Percentiles rank a stretch among this genome's conserved stretches.
phyloP scores from a whole-genome alignment of 2,329 filamentous ascomycete genomes.

The Incumbomyces delicatus region DNA sequence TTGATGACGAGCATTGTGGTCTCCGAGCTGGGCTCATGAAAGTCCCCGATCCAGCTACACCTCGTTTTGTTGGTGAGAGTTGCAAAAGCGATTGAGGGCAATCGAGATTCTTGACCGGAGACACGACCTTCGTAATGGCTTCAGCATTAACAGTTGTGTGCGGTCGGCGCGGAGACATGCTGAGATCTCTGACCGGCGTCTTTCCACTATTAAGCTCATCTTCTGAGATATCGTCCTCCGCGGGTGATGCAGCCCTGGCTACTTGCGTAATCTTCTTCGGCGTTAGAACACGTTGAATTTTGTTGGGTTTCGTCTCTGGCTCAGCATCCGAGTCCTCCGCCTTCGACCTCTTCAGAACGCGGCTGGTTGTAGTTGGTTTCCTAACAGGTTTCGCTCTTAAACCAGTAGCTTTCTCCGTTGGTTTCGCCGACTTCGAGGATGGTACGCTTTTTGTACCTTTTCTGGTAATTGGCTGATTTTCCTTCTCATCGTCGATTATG shows the following conservation, averaged over 20 bases:
- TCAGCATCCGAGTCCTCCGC: constrained; percentile 10
- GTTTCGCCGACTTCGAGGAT: constrained; percentile 17
- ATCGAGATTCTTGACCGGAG: constrained; percentile 32
- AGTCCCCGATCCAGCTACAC: constrained; percentile 24
- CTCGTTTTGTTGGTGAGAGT: constrained; percentile 22
- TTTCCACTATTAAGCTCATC: constrained; percentile 34
- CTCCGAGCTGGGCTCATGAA: constrained; percentile 37
- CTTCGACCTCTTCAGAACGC: constrained; percentile 22
- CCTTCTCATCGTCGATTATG: constrained; percentile 29
- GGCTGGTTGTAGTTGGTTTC: constrained; percentile 28
- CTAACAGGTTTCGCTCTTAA: constrained; percentile 38
- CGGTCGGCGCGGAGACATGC: constrained; percentile 27
- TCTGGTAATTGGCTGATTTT: constrained; percentile 26
- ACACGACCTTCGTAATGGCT: constrained; percentile 20
- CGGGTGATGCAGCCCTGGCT: background rate
- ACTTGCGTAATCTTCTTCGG: constrained; percentile 37
- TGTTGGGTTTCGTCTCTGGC: constrained; percentile 22
- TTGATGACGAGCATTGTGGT: constrained; percentile 30
- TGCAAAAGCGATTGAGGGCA: constrained; percentile 21
- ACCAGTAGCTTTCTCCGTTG: constrained; percentile 25
- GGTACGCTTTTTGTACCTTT: constrained; percentile 22
- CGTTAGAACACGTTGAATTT: constrained; percentile 27
- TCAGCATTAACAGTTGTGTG: background rate
- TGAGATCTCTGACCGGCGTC: constrained; percentile 24
- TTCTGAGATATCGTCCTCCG: constrained; percentile 22